Base-by-base conservation (phyloP, 2,329 filamentous ascomycete genomes). In the Clarireedia sp. region DNA sequence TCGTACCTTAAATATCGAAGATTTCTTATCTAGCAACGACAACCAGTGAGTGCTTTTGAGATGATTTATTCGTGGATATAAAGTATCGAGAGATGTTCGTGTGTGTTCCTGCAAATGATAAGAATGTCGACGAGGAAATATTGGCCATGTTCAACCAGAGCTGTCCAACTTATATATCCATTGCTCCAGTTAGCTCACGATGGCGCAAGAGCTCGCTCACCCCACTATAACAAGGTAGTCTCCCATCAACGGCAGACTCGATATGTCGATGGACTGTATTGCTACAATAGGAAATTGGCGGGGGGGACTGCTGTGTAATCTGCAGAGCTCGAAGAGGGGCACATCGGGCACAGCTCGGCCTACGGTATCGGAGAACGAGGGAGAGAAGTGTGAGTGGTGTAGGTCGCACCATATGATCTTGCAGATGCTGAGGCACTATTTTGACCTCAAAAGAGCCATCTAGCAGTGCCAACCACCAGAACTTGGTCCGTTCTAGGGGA, bases 101-200 rank as follows among this genome's bases (percentile, higher is more conserved):
- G 58, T 51, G 51, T 43, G 48, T 60, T 48, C 17, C 44, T 54
- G 44, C 24, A 45, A 17, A 41, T 29, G 44, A 59, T 53, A 46
- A 59, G 52, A 26, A 47, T 62, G 57, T 48, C 53, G 54, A 54
- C 38, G 59, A 58, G 60, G 58, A 60, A 55, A 56, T 51, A 41
- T 47, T 57, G 23, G 14, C 57, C 59, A 41, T 60, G 51, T 58
- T 59, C 45, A 58, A 60, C 26, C 36, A 46, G 56, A 36, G 2
- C 17, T 17, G 37, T 23, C 14, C 23, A 44, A 36, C 24, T 50
- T 54, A 53, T 48, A 54, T 58, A 49, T 44, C 29, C 41, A 14
- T 49, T n/a, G 38, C 40, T 56, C 41, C 57, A 19, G 36, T 36
- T 49, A 43, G 51, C 16, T 57, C 48, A 55, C 46, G 16, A 12